Evolutionary conservation across 495 filamentous ascomycete species (phyloP).

Genomic region (Neurospora hispaniola): DNA sequence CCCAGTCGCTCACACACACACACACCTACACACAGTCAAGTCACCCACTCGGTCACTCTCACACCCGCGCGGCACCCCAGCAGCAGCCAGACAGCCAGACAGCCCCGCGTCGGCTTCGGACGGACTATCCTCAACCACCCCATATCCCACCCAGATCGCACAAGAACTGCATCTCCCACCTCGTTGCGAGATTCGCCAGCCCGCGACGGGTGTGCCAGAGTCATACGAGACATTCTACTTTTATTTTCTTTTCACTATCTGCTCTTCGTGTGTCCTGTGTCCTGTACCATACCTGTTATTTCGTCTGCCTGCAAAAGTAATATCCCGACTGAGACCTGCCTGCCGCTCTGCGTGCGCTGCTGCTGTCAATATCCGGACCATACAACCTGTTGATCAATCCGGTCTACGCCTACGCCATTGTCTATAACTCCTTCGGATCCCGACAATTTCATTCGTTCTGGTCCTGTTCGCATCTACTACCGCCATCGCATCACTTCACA

Average conservation of each 20-base stretch:
- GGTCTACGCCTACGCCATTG: background rate
- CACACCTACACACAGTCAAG: background rate
- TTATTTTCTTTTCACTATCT: slow-evolving; percentile 21
- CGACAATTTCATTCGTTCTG: slow-evolving; percentile 11
- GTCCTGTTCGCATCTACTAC: slow-evolving; percentile 7
- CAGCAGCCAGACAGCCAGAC: background rate
- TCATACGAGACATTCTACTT: slow-evolving; percentile 41
- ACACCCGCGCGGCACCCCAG: background rate
- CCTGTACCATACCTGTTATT: background rate
- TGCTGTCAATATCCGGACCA: background rate
- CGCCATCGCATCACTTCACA: background rate
- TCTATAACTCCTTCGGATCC: slow-evolving; percentile 2
- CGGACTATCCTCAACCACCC: background rate
- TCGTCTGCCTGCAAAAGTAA: background rate
- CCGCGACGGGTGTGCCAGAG: slow-evolving; percentile 12
- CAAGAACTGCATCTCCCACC: slow-evolving; percentile 10
- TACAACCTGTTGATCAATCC: background rate
- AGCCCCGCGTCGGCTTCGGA: background rate
- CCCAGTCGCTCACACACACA: background rate
- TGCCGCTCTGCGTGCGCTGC: background rate
- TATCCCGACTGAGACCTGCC: slow-evolving; percentile 10
- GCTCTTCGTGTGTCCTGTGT: background rate
- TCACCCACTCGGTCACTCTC: background rate
- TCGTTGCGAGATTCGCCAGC: slow-evolving; percentile 20
- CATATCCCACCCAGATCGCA: background rate